Evolutionary conservation across 1,284 basidiomycete genomes (phyloP).

Genomic region (Rhodotorula sp.): DNA sequence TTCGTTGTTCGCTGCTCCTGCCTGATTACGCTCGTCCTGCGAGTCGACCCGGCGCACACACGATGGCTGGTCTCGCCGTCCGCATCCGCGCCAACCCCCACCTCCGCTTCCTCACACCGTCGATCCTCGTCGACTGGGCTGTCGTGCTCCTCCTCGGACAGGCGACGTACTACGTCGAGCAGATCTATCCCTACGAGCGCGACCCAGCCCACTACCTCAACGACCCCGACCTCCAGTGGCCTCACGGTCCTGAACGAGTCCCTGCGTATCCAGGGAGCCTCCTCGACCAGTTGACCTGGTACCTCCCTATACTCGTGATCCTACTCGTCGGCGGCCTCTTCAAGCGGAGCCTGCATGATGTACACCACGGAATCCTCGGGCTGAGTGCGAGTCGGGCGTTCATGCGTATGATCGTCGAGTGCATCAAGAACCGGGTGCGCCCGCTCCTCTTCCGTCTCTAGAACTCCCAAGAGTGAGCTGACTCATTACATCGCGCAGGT

Average conservation of each 20-base stretch:
- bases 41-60: too few species aligned
- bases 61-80: neutral
- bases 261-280: neutral
- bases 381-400: constrained; percentile 18
- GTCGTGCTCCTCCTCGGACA: constrained; percentile 19
- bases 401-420: constrained; percentile 33
- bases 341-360: constrained; percentile 34
- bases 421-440: constrained; percentile 8
- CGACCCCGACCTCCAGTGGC: constrained; percentile 11
- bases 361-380: constrained; percentile 38
- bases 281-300: constrained; percentile 33
- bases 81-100: neutral
- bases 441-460: neutral
- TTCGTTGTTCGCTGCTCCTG: too few species aligned
- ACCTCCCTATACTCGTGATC: constrained; percentile 33
- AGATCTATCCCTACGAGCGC: constrained; percentile 23
- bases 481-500: too few species aligned
- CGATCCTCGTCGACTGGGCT: constrained; percentile 41
- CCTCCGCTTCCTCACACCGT: constrained; percentile 22
- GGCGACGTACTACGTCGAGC: constrained; percentile 18
- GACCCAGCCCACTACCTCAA: constrained; percentile 23
- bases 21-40: too few species aligned
- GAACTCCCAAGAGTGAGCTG: too few species aligned
- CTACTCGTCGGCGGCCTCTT: constrained; percentile 26
- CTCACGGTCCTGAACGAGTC: constrained; percentile 23